Conservation (phyloP, 2,329 filamentous ascomycete species). For the Trichoderma breve region DNA sequence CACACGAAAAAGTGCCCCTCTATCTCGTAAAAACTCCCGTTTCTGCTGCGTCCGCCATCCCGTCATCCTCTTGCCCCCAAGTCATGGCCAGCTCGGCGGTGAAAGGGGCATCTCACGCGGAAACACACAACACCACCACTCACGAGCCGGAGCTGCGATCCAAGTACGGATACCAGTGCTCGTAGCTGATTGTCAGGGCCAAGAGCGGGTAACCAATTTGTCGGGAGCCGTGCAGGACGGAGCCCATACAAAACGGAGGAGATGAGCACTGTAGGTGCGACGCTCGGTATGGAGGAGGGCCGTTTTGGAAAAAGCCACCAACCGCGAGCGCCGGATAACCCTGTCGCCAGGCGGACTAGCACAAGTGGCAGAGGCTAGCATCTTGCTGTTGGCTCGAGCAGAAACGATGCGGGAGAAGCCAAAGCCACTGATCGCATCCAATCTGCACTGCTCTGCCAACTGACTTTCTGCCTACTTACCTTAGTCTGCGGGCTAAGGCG, state of each 20-base stretch:
- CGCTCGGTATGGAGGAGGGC: conserved; percentile 6
- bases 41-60: not conserved
- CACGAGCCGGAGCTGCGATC: not conserved
- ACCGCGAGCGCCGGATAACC: conserved; percentile 10
- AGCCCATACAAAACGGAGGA: not conserved
- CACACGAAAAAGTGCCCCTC: conserved; percentile 6
- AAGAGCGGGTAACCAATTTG: conserved; percentile 12
- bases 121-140: not conserved
- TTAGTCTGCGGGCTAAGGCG: not conserved
- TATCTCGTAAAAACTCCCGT: not conserved
- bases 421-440: not conserved
- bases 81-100: not conserved
- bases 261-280: conserved; percentile 15
- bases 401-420: not conserved
- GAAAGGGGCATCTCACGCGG: not conserved
- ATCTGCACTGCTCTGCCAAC: not conserved
- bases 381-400: not conserved
- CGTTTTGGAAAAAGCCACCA: conserved; percentile 17
- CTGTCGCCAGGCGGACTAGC: not conserved
- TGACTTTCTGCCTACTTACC: not conserved
- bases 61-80: not conserved
- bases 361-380: not conserved
- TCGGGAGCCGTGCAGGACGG: conserved; percentile 10
- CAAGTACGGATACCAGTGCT: not conserved
- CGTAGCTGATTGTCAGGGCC: conserved; percentile 16